Evolutionary conservation across 1,139 yeast genomes (phyloP), one percentile per base, ranked within the genome.

Genomic region (Saccharomyces hybrid): DNA sequence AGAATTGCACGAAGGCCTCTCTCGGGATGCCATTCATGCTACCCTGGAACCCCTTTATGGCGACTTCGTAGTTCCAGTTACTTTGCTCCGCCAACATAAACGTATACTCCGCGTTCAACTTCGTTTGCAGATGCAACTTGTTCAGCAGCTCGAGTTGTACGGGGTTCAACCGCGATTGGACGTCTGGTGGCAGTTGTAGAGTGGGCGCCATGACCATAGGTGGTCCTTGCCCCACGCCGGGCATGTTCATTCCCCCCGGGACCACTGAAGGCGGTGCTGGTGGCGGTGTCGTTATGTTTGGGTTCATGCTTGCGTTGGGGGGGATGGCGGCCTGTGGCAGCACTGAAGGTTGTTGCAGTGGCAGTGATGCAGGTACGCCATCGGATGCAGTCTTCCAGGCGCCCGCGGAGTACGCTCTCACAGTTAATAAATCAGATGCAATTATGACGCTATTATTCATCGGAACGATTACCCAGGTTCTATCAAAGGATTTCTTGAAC

Each of bases 41-140:
- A 61, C 80, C 83, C 62, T 83, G 81, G 71, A 91, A 93, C 58
- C 88, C 84, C 51, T 77, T 77, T 25, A 82, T 74, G 46, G 96
- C 91, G 56, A 75, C 79, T 50, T 81, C 83, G 62, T 81, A 84
- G 70, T 88, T 86, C 91, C 96, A 91, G 54, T 81, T 78, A 64
- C 96, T 89, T 69, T 90, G 96, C 66, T 90, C 91, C 53, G 93
- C 86, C 51, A 95, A 78, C 89, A 91, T 82, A 38, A 84, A 73
- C 1, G 95, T 88, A 68, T 84, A 93, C 62, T 87, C 87, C 26
- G 88, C 76, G 61, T 81, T 90, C 60, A 93, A 74, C 54, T 84
- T 82, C 0, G 98, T 93, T 60, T 87, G 90, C 50, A 79, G 70
- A 70, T 85, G 80, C 28, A 93, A 73, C 62, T 80, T 83, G 26